Conservation (phyloP, 352 stramenopile species). For the Phytophthora pistaciae region DNA sequence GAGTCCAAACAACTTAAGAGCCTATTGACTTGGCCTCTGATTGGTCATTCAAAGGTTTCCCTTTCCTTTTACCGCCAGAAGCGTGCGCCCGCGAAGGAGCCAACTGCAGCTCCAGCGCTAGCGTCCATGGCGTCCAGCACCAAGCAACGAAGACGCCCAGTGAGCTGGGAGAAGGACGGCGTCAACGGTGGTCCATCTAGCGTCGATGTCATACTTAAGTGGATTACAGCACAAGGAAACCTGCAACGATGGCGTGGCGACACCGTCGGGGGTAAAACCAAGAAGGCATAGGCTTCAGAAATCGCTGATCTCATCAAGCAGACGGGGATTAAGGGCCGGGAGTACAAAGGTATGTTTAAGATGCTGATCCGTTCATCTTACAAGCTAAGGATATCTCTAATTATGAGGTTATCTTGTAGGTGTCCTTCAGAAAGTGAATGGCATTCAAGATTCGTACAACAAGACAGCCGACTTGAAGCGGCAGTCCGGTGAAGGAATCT, state of each 20-base stretch:
- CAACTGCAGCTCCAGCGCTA: background rate
- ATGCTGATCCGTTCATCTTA: background rate
- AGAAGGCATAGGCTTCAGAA: constrained; percentile 13
- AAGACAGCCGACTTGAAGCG: constrained; percentile 10
- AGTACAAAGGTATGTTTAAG: constrained; percentile 9
- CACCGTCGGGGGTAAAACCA: constrained; percentile 7
- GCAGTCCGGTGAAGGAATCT: constrained; percentile 10
- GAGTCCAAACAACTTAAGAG: too few species aligned
- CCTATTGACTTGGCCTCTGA: background rate
- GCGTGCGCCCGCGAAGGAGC: background rate
- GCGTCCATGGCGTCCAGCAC: background rate
- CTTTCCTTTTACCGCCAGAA: background rate
- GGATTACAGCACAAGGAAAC: constrained; percentile 9
- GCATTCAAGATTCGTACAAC: constrained; percentile 12
- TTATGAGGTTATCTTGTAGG: background rate
- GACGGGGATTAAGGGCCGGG: constrained; percentile 2
- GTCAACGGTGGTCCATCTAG: constrained; percentile 6
- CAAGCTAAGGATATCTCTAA: background rate
- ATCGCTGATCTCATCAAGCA: constrained; percentile 14
- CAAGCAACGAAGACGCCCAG: constrained; percentile 1
- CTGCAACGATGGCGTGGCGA: constrained; percentile 16
- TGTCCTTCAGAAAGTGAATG: constrained; percentile 14
- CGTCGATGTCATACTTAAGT: constrained; percentile 12
- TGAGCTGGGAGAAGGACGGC: constrained; percentile 12
- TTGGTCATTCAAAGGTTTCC: background rate